Percentiles rank a stretch among this genome's conserved stretches.
Evolutionary conservation across 2,329 filamentous ascomycete species (phyloP).

Genomic region (Penicillium sp.): DNA sequence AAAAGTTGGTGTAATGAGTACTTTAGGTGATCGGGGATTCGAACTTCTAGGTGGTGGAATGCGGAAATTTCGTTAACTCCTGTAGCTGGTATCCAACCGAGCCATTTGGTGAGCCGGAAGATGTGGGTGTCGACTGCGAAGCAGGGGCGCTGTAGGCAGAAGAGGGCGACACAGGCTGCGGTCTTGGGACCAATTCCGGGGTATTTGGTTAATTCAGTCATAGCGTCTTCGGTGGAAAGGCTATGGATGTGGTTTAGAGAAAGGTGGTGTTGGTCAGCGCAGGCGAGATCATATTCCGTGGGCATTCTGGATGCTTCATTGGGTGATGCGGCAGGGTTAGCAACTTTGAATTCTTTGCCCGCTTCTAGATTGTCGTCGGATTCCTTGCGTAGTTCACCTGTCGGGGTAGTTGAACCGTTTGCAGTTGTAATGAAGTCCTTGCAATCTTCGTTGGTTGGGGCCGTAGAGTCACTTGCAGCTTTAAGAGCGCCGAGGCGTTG

Average conservation of each 20-base stretch:
- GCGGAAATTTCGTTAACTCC: conserved; percentile 49
- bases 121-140: conserved; percentile 69
- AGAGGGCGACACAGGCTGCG: conserved; percentile 63
- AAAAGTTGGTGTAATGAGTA: conserved; percentile 63
- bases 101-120: conserved; percentile 62
- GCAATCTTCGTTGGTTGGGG: conserved; percentile 39
- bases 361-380: conserved; percentile 42
- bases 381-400: conserved; percentile 27
- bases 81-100: conserved; percentile 60
- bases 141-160: conserved; percentile 62
- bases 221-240: conserved; percentile 56
- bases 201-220: conserved; percentile 58
- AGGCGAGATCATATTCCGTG: conserved; percentile 51
- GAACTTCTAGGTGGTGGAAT: conserved; percentile 61
- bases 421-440: conserved; percentile 43
- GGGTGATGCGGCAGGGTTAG: conserved; percentile 39
- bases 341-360: conserved; percentile 49
- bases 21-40: conserved; percentile 62
- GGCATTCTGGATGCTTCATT: conserved; percentile 20
- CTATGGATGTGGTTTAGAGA: conserved; percentile 64
- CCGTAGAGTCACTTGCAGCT: conserved; percentile 32
- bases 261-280: conserved; percentile 59
- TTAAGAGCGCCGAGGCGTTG: conserved; percentile 54
- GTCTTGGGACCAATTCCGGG: conserved; percentile 68
- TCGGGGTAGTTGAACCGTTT: conserved; percentile 37